Evolutionary conservation across 345 rosid genomes (phyloP).

Genomic region (Arabidopsis thaliana): TAIR10.1 NC_003075.7:10223501-10224000

Average conservation of each 20-base stretch:
- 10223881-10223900: too few species aligned
- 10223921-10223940: background rate
- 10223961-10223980: background rate
- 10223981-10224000: background rate
- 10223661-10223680: background rate
- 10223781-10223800: conserved; percentile 13
- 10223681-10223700: background rate
- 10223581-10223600: too few species aligned
- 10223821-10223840: conserved; percentile 24
- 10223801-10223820: conserved; percentile 17
- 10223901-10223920: background rate
- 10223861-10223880: background rate
- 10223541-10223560: background rate
- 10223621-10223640: too few species aligned
- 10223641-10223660: too few species aligned
- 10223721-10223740: background rate
- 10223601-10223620: too few species aligned
- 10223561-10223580: too few species aligned
- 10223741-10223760: conserved; percentile 9
- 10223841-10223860: conserved; percentile 17
- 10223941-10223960: background rate
- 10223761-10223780: conserved; percentile 19
- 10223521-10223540: background rate
- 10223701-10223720: background rate
- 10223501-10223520: too few species aligned